Evolutionary conservation across 148 eudicot genomes (phyloP).

Genomic region (Vaccinium darrowii): DNA sequence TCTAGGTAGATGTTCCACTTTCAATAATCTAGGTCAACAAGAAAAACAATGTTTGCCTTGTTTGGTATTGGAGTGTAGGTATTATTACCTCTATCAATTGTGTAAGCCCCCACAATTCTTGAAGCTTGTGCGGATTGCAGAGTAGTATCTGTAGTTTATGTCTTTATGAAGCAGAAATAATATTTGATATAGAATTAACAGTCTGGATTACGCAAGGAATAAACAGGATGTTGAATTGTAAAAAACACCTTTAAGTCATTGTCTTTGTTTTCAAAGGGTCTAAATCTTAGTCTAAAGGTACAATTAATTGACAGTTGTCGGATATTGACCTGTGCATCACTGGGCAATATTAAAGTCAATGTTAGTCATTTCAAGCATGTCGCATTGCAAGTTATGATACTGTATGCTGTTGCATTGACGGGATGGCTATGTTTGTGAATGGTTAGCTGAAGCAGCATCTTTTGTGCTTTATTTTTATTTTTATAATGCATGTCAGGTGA

Average conservation of each 20-base stretch:
- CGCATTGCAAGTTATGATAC: not conserved
- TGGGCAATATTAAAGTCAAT: not conserved
- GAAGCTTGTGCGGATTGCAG: not conserved
- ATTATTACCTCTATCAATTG: not conserved
- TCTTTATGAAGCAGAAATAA: not conserved
- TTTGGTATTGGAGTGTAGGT: not conserved
- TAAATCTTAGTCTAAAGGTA: not conserved
- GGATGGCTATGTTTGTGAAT: not conserved
- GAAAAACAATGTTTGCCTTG: not conserved
- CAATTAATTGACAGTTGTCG: not conserved
- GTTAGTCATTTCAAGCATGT: not conserved
- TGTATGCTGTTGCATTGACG: not conserved
- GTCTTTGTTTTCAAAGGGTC: too few relatives aligned
- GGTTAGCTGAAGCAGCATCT: not conserved
- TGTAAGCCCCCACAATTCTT: not conserved
- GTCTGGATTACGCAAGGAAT: not conserved
- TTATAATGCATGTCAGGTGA: not conserved
- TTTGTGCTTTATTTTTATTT: too few relatives aligned
- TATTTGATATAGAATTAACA: not conserved
- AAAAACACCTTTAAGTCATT: not conserved
- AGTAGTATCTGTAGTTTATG: not conserved
- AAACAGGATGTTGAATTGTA: not conserved
- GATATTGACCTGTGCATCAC: not conserved
- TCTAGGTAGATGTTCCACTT: not conserved
- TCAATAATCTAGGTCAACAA: not conserved